A percentile compares a stretch with the other conserved stretches of the same genome.
These are phyloP conservation scores for Erodium maritimum DNA, from an alignment of 345 rosid species.

Conservation along the genomic window DNA sequence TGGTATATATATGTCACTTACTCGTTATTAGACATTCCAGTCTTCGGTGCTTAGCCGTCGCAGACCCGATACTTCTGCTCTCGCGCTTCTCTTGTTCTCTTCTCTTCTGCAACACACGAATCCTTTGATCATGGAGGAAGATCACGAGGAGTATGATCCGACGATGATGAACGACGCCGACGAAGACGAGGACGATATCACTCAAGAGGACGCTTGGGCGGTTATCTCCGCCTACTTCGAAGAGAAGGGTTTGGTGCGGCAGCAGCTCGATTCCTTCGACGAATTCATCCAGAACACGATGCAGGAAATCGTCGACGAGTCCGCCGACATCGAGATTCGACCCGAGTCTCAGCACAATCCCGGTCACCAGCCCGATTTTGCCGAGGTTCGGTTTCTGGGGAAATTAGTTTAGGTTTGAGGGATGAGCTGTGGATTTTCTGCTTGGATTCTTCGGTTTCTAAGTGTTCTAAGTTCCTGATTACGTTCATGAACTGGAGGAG, in stretches of 20 bases:
- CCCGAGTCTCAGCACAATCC: slow-evolving; percentile 99
- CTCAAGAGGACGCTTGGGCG: slow-evolving; percentile 92
- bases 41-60: no score
- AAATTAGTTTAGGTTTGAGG: background rate
- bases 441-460: no score
- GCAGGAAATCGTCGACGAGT: slow-evolving; percentile 94
- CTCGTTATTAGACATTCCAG: no score
- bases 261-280: slow-evolving; percentile 89
- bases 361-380: slow-evolving; percentile 81
- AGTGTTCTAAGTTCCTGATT: background rate
- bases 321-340: slow-evolving; percentile 86
- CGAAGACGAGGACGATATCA: slow-evolving; percentile 69
- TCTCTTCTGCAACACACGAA: background rate
- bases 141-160: slow-evolving; percentile 52
- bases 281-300: slow-evolving; percentile 95
- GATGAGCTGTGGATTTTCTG: background rate
- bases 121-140: slow-evolving; percentile 38
- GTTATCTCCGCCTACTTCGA: slow-evolving; percentile 93
- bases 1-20: no score
- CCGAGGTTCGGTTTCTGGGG: slow-evolving; percentile 39
- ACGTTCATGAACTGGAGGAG: background rate
- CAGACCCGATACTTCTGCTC: no score
- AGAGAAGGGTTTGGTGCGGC: slow-evolving; percentile 89
- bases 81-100: no score
- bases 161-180: slow-evolving; percentile 28